Evolutionary conservation across 495 filamentous ascomycete species (phyloP), one percentile per base, ranked within the genome.

Genomic region (Extremus antarcticus): DNA sequence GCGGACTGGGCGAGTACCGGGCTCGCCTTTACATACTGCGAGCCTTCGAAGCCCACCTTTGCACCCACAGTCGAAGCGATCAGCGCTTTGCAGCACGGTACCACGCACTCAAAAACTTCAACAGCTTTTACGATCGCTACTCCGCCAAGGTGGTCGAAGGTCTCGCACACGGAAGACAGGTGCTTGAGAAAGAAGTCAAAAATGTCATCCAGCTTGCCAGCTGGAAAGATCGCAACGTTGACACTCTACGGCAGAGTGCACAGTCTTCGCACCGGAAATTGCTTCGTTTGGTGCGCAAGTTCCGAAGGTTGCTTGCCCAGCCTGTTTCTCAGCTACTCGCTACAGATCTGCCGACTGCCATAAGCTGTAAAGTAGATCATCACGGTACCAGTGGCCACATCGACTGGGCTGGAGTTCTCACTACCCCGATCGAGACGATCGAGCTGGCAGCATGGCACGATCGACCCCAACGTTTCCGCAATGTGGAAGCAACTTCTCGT

Each of bases 191-290:
- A 65, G 78, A 87, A 46, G 85, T 97, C 75, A 87, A 85, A 60
- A 86, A 95, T 57, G 83, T 95, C 25, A 76, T 97, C 20, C 76
- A 90, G 25, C 69, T 97, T 54, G 87, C 88, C 1, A 94, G 87
- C 65, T 97, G 94, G 94, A 92, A 94, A 64, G 94, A 97, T 61
- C 95, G 85, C 21, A 97, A 95, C 58, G 91, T 99, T 50, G 81
- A 85, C 51, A 85, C 88, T 7, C 70, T 99, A 39, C 76, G 80
- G 63, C 90, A 95, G 56, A 95, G 90, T 68, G 88, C 92, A 1
- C 80, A 83, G 64, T 81, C 85, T 53, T 96, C 91, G 8, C 94
- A 97, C 65, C 79, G 85, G 59, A 95, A 94, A 66, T 75, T 99
- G 10, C 91, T 94, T 69, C 91, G 88, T 62, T 70, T 94, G 24